These are phyloP conservation scores for Lasiosphaeris hirsuta DNA, from an alignment of 495 filamentous ascomycete genomes.

Conservation along the genomic window DNA sequence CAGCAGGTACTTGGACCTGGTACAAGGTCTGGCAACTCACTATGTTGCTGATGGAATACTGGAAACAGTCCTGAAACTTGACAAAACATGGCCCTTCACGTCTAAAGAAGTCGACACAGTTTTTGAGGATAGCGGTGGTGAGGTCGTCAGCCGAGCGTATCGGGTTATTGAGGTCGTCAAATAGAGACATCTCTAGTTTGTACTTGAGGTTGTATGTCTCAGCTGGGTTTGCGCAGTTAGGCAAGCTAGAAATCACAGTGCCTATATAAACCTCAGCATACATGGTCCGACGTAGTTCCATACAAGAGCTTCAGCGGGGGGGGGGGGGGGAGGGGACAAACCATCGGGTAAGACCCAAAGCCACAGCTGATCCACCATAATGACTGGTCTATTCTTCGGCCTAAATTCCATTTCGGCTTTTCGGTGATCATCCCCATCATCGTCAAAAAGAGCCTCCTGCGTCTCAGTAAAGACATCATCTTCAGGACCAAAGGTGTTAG, in stretches of 20 bases:
- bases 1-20: neutral
- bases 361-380: conserved; percentile 27
- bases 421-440: too few species aligned
- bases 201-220: conserved; percentile 16
- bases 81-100: conserved; percentile 10
- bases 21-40: neutral
- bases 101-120: conserved; percentile 10
- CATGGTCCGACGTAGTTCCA: too few species aligned
- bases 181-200: conserved; percentile 1
- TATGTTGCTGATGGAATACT: conserved; percentile 15
- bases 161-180: too few species aligned
- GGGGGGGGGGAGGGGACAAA: too few species aligned
- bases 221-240: conserved; percentile 6
- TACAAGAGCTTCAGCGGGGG: too few species aligned
- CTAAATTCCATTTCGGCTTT: too few species aligned
- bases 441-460: too few species aligned
- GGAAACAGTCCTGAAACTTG: conserved; percentile 18
- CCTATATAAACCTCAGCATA: too few species aligned
- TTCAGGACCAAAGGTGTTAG: too few species aligned
- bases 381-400: too few species aligned
- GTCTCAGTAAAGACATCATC: too few species aligned
- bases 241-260: conserved; percentile 18
- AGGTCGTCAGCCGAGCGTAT: too few species aligned
- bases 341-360: conserved; percentile 20
- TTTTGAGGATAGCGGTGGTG: conserved; percentile 4